Base-by-base conservation (phyloP, 1,139 yeast genomes). In the Magnusiomyces suaveolens region DNA sequence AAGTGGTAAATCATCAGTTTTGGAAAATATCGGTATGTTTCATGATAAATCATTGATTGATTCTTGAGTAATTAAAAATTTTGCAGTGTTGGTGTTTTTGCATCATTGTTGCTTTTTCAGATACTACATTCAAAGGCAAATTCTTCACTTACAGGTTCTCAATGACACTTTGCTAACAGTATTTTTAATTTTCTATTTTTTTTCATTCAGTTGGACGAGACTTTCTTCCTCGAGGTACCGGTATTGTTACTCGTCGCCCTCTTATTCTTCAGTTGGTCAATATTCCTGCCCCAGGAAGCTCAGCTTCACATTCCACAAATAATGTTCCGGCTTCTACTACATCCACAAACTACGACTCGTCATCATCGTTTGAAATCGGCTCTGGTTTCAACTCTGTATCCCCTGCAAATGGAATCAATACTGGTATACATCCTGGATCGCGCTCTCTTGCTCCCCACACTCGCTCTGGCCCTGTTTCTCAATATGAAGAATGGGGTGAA, bases 121-220 rank as follows among this genome's bases (percentile, higher is more conserved):
- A n/a, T n/a, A n/a, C n/a, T n/a, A n/a, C n/a, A n/a, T n/a, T n/a
- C n/a, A n/a, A n/a, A n/a, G n/a, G n/a, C n/a, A n/a, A n/a, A n/a
- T n/a, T n/a, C n/a, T n/a, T n/a, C n/a, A n/a, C n/a, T n/a, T n/a
- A n/a, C n/a, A n/a, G n/a, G n/a, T n/a, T n/a, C n/a, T n/a, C n/a
- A n/a, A n/a, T n/a, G n/a, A n/a, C n/a, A n/a, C n/a, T n/a, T n/a
- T n/a, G n/a, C n/a, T n/a, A n/a, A n/a, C n/a, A n/a, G n/a, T n/a
- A n/a, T n/a, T n/a, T n/a, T n/a, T n/a, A n/a, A n/a, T n/a, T n/a
- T n/a, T n/a, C n/a, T n/a, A n/a, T n/a, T n/a, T n/a, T n/a, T 41
- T n/a, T n/a, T n/a, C n/a, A n/a, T n/a, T n/a, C n/a, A n/a, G 97
- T 90, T 1, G 97, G 97, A 12, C 95, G 86, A 63, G 96, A 90